Evolutionary conservation across 2,329 filamentous ascomycete species (phyloP).

Genomic region (Penicillium occitanis): DNA sequence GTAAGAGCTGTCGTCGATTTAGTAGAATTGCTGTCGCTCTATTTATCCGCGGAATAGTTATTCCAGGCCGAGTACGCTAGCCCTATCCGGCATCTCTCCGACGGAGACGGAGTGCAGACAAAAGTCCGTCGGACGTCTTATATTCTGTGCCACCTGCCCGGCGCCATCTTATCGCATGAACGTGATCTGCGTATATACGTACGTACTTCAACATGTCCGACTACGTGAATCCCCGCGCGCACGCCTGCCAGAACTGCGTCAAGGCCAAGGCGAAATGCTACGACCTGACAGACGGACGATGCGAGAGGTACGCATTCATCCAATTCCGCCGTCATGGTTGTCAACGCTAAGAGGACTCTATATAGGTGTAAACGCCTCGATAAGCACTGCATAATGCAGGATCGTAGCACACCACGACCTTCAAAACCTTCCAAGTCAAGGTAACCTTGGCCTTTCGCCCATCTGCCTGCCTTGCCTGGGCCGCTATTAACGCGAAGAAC

Average conservation of each 20-base stretch:
- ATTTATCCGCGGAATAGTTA: neutral
- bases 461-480: neutral
- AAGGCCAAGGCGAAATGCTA: conserved; percentile 20
- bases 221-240: conserved; percentile 18
- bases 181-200: neutral
- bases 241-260: conserved; percentile 19
- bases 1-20: too few relatives aligned
- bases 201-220: conserved; percentile 13
- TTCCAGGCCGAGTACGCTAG: conserved; percentile 3
- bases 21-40: neutral
- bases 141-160: conserved; percentile 2
- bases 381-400: conserved; percentile 19
- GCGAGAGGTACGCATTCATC: conserved; percentile 11
- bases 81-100: neutral
- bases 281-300: conserved; percentile 12
- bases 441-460: neutral
- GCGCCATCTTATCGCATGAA: conserved; percentile 3
- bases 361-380: conserved; percentile 19
- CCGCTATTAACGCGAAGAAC: conserved; percentile 5
- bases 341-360: neutral
- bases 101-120: conserved; percentile 12
- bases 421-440: conserved; percentile 15
- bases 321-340: neutral
- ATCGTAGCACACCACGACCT: conserved; percentile 19
- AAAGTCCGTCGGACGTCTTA: conserved; percentile 14